These are phyloP conservation scores for Erucastrum elatum DNA, from an alignment of 345 rosid species.

Conservation along the genomic window DNA sequence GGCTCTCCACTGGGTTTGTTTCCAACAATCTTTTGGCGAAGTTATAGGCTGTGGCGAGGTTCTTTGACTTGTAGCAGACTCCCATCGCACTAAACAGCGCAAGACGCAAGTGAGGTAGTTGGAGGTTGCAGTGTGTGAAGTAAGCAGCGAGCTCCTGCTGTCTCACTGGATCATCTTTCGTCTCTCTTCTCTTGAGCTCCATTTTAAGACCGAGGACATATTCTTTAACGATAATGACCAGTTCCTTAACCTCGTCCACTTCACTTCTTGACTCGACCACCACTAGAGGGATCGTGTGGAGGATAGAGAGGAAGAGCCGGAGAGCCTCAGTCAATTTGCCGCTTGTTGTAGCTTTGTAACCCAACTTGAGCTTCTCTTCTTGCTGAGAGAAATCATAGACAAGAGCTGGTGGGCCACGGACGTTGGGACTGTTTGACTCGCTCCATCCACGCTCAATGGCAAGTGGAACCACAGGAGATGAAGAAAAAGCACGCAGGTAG, in stretches of 20 bases:
- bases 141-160: neutral
- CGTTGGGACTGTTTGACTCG: conserved; percentile 1
- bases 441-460: neutral
- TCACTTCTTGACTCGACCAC: neutral
- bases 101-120: neutral
- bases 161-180: neutral
- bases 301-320: neutral
- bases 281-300: conserved; percentile 1
- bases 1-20: neutral
- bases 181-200: neutral
- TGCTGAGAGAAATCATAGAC: neutral
- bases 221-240: neutral
- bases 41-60: neutral
- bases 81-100: neutral
- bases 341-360: neutral
- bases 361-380: neutral
- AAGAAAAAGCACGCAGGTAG: neutral
- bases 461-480: neutral
- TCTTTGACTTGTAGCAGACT: neutral
- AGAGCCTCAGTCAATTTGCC: neutral
- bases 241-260: neutral
- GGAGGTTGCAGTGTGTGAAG: neutral
- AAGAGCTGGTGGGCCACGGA: conserved; percentile 1
- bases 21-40: neutral
- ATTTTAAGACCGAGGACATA: neutral